Percentiles rank a stretch among this genome's conserved stretches.
These are phyloP conservation scores for Apocynum venetum DNA, from an alignment of 257 asterid genomes.

Conservation along the genomic window DNA sequence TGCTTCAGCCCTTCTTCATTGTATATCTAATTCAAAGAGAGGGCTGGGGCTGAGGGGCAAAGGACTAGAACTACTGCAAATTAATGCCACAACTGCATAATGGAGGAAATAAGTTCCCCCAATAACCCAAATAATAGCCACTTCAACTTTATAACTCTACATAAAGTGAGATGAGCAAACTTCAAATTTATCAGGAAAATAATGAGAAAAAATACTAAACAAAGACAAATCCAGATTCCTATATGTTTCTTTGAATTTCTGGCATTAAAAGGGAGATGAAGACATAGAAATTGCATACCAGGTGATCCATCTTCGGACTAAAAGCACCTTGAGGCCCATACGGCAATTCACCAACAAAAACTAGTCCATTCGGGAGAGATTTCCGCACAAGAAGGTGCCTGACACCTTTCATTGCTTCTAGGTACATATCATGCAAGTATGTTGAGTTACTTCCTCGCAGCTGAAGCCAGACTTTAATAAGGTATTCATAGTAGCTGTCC, in stretches of 20 bases:
- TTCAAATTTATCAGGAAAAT: background rate
- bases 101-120: background rate
- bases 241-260: background rate
- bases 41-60: background rate
- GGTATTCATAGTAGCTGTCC: constrained; percentile 97
- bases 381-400: constrained; percentile 78
- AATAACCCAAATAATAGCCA: background rate
- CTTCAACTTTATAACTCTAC: background rate
- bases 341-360: constrained; percentile 91
- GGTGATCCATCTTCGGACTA: constrained; percentile 99
- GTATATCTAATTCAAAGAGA: background rate
- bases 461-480: constrained; percentile 92
- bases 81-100: background rate
- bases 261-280: background rate
- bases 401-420: constrained; percentile 84
- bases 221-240: background rate
- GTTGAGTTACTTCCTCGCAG: constrained; percentile 56
- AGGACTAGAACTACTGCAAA: background rate
- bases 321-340: constrained; percentile 60
- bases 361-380: constrained; percentile 79
- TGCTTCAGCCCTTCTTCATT: background rate
- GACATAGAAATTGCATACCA: constrained; percentile 47
- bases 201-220: background rate
- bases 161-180: background rate
- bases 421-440: constrained; percentile 75